Conservation (phyloP, 129 eudicot species). For the Mikania micrantha region DNA sequence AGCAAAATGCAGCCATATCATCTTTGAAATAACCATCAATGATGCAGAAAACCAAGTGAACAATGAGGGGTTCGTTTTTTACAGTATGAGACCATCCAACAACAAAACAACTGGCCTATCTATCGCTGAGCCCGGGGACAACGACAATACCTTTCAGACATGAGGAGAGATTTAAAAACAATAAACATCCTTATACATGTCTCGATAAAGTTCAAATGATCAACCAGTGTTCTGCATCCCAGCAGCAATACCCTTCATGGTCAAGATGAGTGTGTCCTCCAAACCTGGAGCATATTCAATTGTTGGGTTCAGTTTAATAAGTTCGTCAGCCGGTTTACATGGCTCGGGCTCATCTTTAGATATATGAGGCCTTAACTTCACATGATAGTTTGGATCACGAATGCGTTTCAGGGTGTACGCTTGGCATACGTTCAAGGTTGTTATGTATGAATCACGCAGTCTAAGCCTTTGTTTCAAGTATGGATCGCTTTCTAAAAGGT, state of each 20-base stretch:
- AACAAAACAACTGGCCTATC: conserved; percentile 12
- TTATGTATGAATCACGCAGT: conserved; percentile 81
- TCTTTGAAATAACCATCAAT: conserved; percentile 1
- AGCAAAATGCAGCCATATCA: background rate
- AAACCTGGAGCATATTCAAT: conserved; percentile 96
- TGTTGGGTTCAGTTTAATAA: conserved; percentile 71
- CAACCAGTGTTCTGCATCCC: conserved; percentile 97
- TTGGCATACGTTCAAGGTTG: conserved; percentile 77
- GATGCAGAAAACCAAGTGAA: background rate
- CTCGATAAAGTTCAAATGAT: background rate
- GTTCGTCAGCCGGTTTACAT: conserved; percentile 56
- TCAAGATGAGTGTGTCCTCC: conserved; percentile 94
- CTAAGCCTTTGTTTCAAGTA: conserved; percentile 79
- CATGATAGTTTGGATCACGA: conserved; percentile 75
- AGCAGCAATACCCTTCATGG: conserved; percentile 99
- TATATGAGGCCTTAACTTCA: conserved; percentile 70
- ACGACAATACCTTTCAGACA: background rate
- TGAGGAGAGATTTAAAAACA: background rate
- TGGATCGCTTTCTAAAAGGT: conserved; percentile 79
- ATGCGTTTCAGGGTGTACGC: conserved; percentile 85
- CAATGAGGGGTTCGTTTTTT: background rate
- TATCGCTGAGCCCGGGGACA: background rate
- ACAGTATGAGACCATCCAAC: conserved; percentile 12
- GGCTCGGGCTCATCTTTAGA: conserved; percentile 67
- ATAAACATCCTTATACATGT: background rate